Conservation (phyloP, 345 rosid species). For the Garcia nutans region DNA sequence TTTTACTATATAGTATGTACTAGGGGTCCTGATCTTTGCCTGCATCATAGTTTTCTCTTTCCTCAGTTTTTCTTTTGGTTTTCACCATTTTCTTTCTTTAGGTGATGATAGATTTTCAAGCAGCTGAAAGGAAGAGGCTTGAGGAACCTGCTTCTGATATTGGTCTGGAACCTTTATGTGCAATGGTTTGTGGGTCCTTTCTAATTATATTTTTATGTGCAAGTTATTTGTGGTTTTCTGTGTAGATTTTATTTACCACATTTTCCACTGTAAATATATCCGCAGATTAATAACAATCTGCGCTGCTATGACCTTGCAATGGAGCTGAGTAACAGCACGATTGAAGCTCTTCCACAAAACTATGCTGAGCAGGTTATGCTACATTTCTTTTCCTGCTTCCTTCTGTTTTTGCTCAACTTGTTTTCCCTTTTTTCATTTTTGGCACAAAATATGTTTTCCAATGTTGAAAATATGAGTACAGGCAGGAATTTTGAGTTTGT, state of each 20-base stretch:
- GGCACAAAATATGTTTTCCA: background rate
- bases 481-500: background rate
- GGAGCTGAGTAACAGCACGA: constrained; percentile 85
- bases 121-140: constrained; percentile 83
- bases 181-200: constrained; percentile 67
- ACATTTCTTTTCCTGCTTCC: constrained; percentile 4
- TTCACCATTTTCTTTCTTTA: constrained; percentile 31
- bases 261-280: constrained; percentile 6
- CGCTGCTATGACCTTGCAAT: constrained; percentile 98
- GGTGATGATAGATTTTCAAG: constrained; percentile 99
- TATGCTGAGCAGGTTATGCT: constrained; percentile 88
- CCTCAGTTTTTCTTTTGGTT: background rate
- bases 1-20: background rate
- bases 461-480: background rate
- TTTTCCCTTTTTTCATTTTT: background rate
- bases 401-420: constrained; percentile 1
- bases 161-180: constrained; percentile 95
- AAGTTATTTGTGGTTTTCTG: background rate
- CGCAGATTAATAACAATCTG: constrained; percentile 90
- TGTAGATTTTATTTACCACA: background rate
- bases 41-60: background rate
- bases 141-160: constrained; percentile 91
- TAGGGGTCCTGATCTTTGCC: background rate
- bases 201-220: background rate
- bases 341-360: constrained; percentile 94